Conservation (phyloP, 495 filamentous ascomycete genomes). For the Penicillium roqueforti region DNA sequence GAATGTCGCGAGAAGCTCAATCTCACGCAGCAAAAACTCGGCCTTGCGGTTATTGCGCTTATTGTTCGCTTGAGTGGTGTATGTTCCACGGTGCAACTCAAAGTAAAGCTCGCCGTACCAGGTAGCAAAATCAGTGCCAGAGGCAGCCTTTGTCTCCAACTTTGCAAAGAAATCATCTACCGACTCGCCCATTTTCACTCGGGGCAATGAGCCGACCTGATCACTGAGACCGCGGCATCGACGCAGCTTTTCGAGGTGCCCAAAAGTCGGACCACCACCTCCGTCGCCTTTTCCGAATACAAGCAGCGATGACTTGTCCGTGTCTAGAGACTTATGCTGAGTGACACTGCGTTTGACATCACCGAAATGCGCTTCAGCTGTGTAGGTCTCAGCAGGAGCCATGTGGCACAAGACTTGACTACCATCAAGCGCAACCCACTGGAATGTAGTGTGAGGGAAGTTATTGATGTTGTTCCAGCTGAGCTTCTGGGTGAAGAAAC, state of each 20-base stretch:
- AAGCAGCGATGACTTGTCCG: conserved; percentile 80
- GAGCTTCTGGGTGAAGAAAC: conserved; percentile 97
- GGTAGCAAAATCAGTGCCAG: conserved; percentile 77
- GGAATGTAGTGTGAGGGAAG: conserved; percentile 97
- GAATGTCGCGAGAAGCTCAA: conserved; percentile 85
- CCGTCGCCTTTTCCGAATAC: conserved; percentile 97
- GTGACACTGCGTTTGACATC: conserved; percentile 87
- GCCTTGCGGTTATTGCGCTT: conserved; percentile 87
- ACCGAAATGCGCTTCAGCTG: conserved; percentile 89
- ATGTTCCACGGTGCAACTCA: conserved; percentile 92
- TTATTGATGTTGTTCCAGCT: conserved; percentile 98
- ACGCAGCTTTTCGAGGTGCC: conserved; percentile 89
- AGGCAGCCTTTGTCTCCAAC: conserved; percentile 66
- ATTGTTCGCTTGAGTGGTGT: conserved; percentile 96
- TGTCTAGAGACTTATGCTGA: conserved; percentile 92
- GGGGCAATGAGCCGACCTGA: conserved; percentile 73
- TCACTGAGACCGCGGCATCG: conserved; percentile 94
- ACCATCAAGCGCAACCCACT: conserved; percentile 92
- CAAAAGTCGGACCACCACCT: conserved; percentile 90
- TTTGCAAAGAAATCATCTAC: conserved; percentile 95
- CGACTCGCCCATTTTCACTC: conserved; percentile 82
- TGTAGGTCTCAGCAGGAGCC: conserved; percentile 92
- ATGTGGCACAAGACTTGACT: conserved; percentile 97
- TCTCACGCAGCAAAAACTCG: conserved; percentile 77
- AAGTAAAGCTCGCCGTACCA: conserved; percentile 99